Conservation (phyloP, 805 yeast species). For the Pichia nakasei region DNA sequence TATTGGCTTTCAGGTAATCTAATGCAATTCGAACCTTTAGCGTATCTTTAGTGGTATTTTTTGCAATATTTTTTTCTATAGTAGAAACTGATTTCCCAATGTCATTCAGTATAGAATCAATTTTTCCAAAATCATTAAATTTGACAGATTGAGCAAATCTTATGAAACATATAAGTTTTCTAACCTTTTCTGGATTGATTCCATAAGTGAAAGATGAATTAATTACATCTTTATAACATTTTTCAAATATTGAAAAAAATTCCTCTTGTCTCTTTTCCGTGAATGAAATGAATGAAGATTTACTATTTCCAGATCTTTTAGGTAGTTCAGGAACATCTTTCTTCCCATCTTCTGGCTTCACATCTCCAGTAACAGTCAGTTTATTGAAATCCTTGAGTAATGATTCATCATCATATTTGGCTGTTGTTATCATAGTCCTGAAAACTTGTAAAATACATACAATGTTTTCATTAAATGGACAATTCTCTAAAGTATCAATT, state of each 20-base stretch:
- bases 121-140: conserved; percentile 3
- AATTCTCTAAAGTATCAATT: conserved; percentile 50
- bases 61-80: background rate
- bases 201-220: background rate
- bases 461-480: conserved; percentile 47
- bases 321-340: conserved; percentile 1
- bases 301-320: conserved; percentile 12
- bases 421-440: conserved; percentile 51
- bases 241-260: conserved; percentile 35
- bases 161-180: conserved; percentile 45
- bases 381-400: background rate
- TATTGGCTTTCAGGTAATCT: too few relatives aligned
- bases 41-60: background rate
- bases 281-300: conserved; percentile 39
- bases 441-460: conserved; percentile 57
- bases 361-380: background rate
- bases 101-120: background rate
- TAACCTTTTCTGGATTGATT: conserved; percentile 24
- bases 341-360: too few relatives aligned
- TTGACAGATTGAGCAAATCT: conserved; percentile 35
- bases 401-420: conserved; percentile 12
- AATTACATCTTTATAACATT: conserved; percentile 22
- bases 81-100: too few relatives aligned
- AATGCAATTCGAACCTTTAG: too few relatives aligned
- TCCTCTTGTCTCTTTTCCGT: conserved; percentile 33